These are phyloP conservation scores for Saccharomycopsis guyanensis DNA, from an alignment of 805 yeast genomes.

Conservation along the genomic window DNA sequence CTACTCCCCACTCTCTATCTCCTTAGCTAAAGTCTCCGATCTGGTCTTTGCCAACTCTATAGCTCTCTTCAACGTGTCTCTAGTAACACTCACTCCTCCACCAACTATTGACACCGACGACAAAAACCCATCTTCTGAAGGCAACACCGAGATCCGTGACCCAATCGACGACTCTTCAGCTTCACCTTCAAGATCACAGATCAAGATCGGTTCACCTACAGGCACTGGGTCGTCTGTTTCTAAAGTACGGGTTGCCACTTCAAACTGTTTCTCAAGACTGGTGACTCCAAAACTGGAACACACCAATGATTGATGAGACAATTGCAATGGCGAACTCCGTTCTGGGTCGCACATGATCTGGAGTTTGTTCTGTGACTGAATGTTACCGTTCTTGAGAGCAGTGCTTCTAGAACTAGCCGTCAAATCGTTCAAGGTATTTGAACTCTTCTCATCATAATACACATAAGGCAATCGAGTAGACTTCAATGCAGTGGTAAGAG, in stretches of 20 bases:
- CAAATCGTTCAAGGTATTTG: slow-evolving; percentile 8
- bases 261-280: slow-evolving; percentile 33
- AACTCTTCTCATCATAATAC: slow-evolving; percentile 54
- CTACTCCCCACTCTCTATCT: too few relatives aligned
- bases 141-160: slow-evolving; percentile 45
- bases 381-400: slow-evolving; percentile 45
- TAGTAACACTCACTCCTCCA: slow-evolving; percentile 39
- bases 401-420: slow-evolving; percentile 27
- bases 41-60: slow-evolving; percentile 35
- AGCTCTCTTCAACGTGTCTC: slow-evolving; percentile 40
- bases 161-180: slow-evolving; percentile 62
- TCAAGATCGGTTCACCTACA: slow-evolving; percentile 31
- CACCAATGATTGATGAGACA: slow-evolving; percentile 24
- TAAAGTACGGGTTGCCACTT: slow-evolving; percentile 24
- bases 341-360: slow-evolving; percentile 51
- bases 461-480: slow-evolving; percentile 59
- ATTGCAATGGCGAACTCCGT: slow-evolving; percentile 30
- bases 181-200: slow-evolving; percentile 79
- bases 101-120: slow-evolving; percentile 43
- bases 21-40: background rate
- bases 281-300: slow-evolving; percentile 54
- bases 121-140: slow-evolving; percentile 26
- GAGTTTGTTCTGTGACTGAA: slow-evolving; percentile 42
- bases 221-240: background rate
- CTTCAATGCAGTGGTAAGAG: slow-evolving; percentile 55